Conservation (phyloP, 176 grass and related monocot genomes). For the Aegilops tauschii region DNA sequence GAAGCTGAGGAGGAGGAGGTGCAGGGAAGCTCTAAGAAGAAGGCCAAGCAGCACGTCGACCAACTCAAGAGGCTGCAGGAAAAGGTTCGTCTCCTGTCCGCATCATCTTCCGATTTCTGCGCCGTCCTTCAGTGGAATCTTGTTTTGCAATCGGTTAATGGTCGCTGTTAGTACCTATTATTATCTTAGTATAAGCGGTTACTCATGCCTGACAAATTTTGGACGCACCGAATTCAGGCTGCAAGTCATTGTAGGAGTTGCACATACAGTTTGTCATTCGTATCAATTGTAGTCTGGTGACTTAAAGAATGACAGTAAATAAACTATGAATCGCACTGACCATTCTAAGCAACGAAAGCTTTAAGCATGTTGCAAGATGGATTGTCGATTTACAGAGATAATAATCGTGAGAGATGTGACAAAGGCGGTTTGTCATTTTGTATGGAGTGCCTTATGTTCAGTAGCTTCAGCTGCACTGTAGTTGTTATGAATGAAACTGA, state of each 20-base stretch:
- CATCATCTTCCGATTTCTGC: not conserved
- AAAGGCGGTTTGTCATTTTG: not conserved
- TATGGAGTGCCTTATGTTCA: not conserved
- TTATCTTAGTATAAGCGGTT: not conserved
- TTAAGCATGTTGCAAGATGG: not conserved
- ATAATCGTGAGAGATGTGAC: not conserved
- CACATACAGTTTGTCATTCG: slow-evolving; percentile 3
- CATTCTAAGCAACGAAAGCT: not conserved
- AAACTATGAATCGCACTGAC: not conserved
- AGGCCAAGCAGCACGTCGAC: slow-evolving; percentile 61
- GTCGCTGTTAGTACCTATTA: not conserved
- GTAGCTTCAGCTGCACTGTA: not conserved
- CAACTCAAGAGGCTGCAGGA: slow-evolving; percentile 65
- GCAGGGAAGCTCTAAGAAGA: slow-evolving; percentile 17
- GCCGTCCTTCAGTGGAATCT: not conserved
- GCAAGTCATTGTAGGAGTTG: too few relatives aligned
- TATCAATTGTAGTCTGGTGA: not conserved
- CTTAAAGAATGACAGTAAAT: not conserved
- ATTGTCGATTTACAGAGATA: not conserved
- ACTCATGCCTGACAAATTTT: not conserved
- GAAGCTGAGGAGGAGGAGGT: slow-evolving; percentile 5
- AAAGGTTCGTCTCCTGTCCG: slow-evolving; percentile 46
- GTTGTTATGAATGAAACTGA: not conserved
- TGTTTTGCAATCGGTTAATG: not conserved
- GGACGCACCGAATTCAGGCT: too few relatives aligned